Base-by-base conservation (phyloP, 495 filamentous ascomycete genomes). In the Hypoxylon rickii region DNA sequence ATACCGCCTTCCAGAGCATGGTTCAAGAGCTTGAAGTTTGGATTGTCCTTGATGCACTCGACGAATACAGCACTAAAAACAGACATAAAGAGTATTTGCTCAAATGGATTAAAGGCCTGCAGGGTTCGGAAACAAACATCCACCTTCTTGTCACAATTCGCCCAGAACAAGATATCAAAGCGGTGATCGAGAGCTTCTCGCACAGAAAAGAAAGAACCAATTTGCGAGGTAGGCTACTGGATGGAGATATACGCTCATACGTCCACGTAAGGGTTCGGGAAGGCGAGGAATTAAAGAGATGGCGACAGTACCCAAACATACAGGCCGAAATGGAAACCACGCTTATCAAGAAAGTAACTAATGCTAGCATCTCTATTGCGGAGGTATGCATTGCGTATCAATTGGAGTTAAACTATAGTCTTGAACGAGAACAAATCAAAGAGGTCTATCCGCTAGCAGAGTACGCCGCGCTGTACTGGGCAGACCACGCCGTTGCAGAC, bases 21-120 rank as follows among this genome's bases (percentile, higher is more conserved):
- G 38, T 51, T 17, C 11, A 42, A 10, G 5, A 21, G 36, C 1
- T 15, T n/a, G 39, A 37, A 33, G 58, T 67, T 11, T 78, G 76
- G 44, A 67, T 79, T 44, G 36, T 79, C n/a, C 29, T 81, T n/a
- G 76, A 80, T 55, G 79, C 75, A 0, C 59, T 80, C 11, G 78
- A 80, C 55, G 78, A 78, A 59, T 76, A 61, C 24, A 40, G 1
- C 3, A 44, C 38, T 1, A 17, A 10, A 7, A 40, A 36, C 1
- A 8, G 26, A 10, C 5, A 12, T 18, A 39, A 19, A 15, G 12
- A 4, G 2, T 37, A 15, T 17, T 15, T 62, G 17, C 45, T 62
- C 19, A 15, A 20, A 3, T 57, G 52, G 52, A 52, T 56, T n/a
- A 1, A 47, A 32, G 21, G 1, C 12, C 24, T 41, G 2, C 16